Evolutionary conservation across 108 stramenopile species (phyloP), one percentile per base, ranked within the genome.

Genomic region (Cyclostephanos tholiformis): DNA sequence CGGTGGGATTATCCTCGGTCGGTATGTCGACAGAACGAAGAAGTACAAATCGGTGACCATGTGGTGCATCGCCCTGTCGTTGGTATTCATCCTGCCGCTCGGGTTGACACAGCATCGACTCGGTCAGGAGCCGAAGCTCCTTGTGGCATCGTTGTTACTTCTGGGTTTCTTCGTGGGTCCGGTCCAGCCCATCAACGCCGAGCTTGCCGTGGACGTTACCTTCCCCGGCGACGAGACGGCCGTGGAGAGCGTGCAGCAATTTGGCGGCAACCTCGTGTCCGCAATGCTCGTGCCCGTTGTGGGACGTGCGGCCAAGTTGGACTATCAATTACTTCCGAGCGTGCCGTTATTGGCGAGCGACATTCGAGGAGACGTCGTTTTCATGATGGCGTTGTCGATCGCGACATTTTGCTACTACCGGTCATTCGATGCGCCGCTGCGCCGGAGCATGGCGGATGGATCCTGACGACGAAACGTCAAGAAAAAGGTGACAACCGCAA

Each of bases 1-100:
- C 16, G 95, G 95, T 16, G 95, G 95, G 6, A 91, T 96, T 39
- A 39, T 94, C 26, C 76, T 96, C 64, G 95, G 92, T 29, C 89
- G 91, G 27, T 94, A 87, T 52, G 95, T 96, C 11, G 95, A 96
- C 46, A 75, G 76, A 49, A 92, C 91, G 3, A 93, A 93, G 77
- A 82, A 88, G 52, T 96, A 91, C 89, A 94, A 96, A 69, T 71
- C 82, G 38, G 85, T 93, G 49, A 96, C 91, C 0, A 65, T 92
- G 83, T 84, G 82, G 3, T 94, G 92, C 67, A 67, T 96, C 50
- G 75, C 75, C n/a, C 74, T 79, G 9, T 86, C 92, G 12, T 58
- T 84, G 79, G 38, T 84, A 14, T 82, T 82, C 52, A 56, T 88
- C 6, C 62, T 85, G 36, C 83, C 87, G 16, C 52, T 88, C 17